These are phyloP conservation scores for Platanus orientalis DNA, from an alignment of 164 flowering plant species.

Conservation along the genomic window DNA sequence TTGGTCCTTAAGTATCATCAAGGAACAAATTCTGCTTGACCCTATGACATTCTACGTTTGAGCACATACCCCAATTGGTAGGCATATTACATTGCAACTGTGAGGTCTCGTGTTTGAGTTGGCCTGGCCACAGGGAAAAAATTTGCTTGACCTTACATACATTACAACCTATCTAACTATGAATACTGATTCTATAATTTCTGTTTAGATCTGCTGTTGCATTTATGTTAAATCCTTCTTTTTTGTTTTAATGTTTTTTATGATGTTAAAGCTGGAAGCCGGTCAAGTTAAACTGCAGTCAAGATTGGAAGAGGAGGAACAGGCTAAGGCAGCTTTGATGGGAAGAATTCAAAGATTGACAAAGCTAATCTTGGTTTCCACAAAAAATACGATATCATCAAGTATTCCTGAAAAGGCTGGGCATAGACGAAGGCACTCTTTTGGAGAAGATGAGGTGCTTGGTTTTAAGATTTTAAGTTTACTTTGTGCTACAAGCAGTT, in stretches of 20 bases:
- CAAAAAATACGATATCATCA: constrained; percentile 57
- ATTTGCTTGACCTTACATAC: no score
- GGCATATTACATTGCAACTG: no score
- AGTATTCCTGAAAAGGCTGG: constrained; percentile 41
- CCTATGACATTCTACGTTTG: constrained; percentile 1
- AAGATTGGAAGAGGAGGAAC: constrained; percentile 88
- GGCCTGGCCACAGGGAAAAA: no score
- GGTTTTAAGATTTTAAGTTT: constrained; percentile 5
- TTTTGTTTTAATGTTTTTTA: background rate
- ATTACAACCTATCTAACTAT: no score
- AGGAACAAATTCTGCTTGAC: background rate
- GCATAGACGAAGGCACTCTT: constrained; percentile 61
- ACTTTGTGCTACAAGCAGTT: constrained; percentile 8
- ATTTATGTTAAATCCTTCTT: background rate
- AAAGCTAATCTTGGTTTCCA: constrained; percentile 80
- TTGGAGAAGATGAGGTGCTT: constrained; percentile 84
- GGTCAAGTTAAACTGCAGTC: constrained; percentile 84
- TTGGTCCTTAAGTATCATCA: no score
- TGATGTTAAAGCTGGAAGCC: constrained; percentile 60
- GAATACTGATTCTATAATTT: background rate
- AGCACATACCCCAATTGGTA: no score
- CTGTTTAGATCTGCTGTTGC: background rate
- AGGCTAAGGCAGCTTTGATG: constrained; percentile 87
- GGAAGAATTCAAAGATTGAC: constrained; percentile 89
- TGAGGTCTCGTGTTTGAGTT: no score